Conservation (phyloP, 257 asterid genomes). For the Linaria vulgaris region DNA sequence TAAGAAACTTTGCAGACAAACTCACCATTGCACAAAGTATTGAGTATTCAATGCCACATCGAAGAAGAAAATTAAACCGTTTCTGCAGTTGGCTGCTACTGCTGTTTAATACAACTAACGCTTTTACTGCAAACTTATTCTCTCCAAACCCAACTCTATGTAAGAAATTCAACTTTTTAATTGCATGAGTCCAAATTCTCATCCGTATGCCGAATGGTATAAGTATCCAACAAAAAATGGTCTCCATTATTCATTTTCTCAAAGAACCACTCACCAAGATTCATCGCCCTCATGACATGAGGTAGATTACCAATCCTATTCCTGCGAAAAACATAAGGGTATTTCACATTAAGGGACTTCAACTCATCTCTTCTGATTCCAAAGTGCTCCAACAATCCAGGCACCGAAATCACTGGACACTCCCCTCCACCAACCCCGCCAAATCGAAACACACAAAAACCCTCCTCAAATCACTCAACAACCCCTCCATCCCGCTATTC, state of each 20-base stretch:
- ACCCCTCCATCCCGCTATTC: slow-evolving; percentile 35
- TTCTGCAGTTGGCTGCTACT: slow-evolving; percentile 39
- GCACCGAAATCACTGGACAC: slow-evolving; percentile 41
- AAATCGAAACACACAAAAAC: slow-evolving; percentile 47
- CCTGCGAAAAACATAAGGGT: slow-evolving; percentile 66
- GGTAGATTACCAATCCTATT: slow-evolving; percentile 57
- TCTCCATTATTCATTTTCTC: slow-evolving; percentile 44
- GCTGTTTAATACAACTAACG: slow-evolving; percentile 38
- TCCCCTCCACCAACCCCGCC: slow-evolving; percentile 40
- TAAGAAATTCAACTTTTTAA: slow-evolving; percentile 46
- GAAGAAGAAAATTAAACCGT: slow-evolving; percentile 56
- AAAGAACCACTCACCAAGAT: slow-evolving; percentile 68
- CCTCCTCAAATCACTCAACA: slow-evolving; percentile 48
- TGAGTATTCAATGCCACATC: slow-evolving; percentile 48
- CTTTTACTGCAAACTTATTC: slow-evolving; percentile 47
- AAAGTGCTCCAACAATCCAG: slow-evolving; percentile 46
- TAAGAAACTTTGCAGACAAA: slow-evolving; percentile 41
- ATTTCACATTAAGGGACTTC: slow-evolving; percentile 38
- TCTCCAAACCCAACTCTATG: slow-evolving; percentile 67
- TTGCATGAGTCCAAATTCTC: slow-evolving; percentile 38
- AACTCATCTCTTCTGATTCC: slow-evolving; percentile 37
- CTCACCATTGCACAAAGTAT: slow-evolving; percentile 48
- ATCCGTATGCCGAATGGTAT: slow-evolving; percentile 24
- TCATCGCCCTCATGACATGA: slow-evolving; percentile 48
- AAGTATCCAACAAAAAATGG: slow-evolving; percentile 39